These are phyloP conservation scores for Dalbergia oliveri DNA, from an alignment of 306 rosid genomes.

Conservation along the genomic window DNA sequence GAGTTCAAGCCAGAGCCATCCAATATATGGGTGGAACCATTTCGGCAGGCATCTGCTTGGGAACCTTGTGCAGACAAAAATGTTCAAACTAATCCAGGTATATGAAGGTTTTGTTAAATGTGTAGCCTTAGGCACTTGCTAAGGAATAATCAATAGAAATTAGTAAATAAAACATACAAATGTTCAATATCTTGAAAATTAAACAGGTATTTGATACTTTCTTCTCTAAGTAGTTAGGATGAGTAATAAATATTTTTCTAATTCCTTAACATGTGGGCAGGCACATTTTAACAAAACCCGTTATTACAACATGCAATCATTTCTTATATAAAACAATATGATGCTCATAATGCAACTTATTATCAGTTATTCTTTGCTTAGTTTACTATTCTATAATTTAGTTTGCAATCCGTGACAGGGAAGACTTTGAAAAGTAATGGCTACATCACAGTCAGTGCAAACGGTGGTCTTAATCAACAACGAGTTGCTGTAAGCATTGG, in stretches of 20 bases:
- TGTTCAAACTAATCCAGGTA: conserved; percentile 56
- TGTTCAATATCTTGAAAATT: no score
- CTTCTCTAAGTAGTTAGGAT: no score
- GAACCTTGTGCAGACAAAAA: conserved; percentile 84
- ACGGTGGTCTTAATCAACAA: conserved; percentile 99
- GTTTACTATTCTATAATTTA: background rate
- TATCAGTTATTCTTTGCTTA: conserved; percentile 6
- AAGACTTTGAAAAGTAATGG: conserved; percentile 67
- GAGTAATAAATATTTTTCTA: no score
- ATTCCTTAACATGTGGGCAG: no score
- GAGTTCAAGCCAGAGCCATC: conserved; percentile 76
- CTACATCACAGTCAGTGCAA: conserved; percentile 88
- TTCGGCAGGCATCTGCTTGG: conserved; percentile 69
- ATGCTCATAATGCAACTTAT: no score
- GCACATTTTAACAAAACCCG: no score
- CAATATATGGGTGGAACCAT: conserved; percentile 75
- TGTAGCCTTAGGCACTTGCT: no score
- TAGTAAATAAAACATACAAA: no score
- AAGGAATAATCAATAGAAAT: no score
- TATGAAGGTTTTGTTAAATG: conserved; percentile 2
- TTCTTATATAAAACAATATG: no score
- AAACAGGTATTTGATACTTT: no score
- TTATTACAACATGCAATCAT: no score
- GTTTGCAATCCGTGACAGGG: conserved; percentile 60
- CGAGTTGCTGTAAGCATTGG: conserved; percentile 87